Evolutionary conservation across 768 basidiomycete genomes (phyloP).

Genomic region (Pleurotus ostreatus): DNA sequence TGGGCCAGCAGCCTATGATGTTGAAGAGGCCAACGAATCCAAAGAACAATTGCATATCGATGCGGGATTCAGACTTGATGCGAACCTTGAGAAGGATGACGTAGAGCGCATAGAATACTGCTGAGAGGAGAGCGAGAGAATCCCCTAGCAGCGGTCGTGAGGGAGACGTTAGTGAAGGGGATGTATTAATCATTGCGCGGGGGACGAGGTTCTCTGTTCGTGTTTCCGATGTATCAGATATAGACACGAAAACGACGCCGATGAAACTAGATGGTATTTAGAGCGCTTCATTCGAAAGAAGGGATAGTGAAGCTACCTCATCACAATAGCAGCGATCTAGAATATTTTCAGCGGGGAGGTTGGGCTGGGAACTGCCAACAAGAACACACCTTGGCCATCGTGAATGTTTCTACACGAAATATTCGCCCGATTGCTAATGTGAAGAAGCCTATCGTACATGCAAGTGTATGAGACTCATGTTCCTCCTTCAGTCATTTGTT

Average conservation of each 20-base stretch:
- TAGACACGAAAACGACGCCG: constrained; percentile 85
- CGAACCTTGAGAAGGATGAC: constrained; percentile 86
- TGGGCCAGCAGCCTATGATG: constrained; percentile 68
- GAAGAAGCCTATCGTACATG: constrained; percentile 72
- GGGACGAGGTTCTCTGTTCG: constrained; percentile 13
- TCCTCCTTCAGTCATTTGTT: neutral
- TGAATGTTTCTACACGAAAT: constrained; percentile 77
- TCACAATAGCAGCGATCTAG: constrained; percentile 61
- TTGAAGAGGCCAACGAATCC: constrained; percentile 92
- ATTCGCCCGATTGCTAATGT: constrained; percentile 82
- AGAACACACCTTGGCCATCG: constrained; percentile 45
- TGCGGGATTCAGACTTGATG: constrained; percentile 73
- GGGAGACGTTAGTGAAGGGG: constrained; percentile 13
- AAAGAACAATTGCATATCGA: constrained; percentile 94
- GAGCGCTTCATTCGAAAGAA: neutral
- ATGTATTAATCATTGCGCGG: constrained; percentile 4
- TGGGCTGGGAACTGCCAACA: neutral
- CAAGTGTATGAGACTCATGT: neutral
- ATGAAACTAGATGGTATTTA: constrained; percentile 47
- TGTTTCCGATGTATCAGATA: constrained; percentile 64
- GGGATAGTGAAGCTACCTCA: constrained; percentile 51
- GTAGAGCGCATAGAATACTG: constrained; percentile 85
- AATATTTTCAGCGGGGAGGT: neutral
- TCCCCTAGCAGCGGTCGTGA: constrained; percentile 65
- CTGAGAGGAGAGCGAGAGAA: constrained; percentile 78